phyloP scores from a whole-genome alignment of 139 green algal species.

The Closterium sp. region DNA sequence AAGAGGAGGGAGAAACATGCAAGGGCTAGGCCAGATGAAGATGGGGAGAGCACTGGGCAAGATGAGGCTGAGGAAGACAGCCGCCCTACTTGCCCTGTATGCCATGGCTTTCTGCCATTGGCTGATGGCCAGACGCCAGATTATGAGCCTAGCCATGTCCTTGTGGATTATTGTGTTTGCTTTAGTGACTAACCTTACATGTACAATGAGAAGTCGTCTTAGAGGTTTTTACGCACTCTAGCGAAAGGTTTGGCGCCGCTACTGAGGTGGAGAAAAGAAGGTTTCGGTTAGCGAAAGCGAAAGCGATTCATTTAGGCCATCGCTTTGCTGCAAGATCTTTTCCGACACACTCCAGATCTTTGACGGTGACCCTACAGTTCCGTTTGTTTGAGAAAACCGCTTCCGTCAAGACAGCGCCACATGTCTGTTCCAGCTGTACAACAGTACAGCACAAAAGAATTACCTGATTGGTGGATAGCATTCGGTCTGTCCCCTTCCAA shows the following conservation, averaged over 20 bases:
- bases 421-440: not conserved
- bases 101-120: not conserved
- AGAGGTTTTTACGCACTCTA: too few relatives aligned
- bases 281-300: not conserved
- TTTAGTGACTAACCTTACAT: not conserved
- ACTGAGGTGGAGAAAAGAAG: not conserved
- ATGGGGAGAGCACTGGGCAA: not conserved
- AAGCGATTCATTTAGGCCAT: not conserved
- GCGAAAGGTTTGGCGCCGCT: too few relatives aligned
- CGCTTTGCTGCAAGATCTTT: too few relatives aligned
- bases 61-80: not conserved
- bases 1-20: not conserved
- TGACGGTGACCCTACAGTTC: not conserved
- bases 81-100: not conserved
- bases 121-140: not conserved
- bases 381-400: not conserved
- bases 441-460: not conserved
- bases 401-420: not conserved
- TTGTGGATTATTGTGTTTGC: not conserved
- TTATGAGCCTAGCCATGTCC: constrained; percentile 1
- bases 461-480: not conserved
- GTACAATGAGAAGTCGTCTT: too few relatives aligned
- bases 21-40: not conserved
- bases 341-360: not conserved
- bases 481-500: not conserved